These are phyloP conservation scores for Glomus cerebriforme DNA, from an alignment of 192 early-diverging fungal species.

Conservation along the genomic window DNA sequence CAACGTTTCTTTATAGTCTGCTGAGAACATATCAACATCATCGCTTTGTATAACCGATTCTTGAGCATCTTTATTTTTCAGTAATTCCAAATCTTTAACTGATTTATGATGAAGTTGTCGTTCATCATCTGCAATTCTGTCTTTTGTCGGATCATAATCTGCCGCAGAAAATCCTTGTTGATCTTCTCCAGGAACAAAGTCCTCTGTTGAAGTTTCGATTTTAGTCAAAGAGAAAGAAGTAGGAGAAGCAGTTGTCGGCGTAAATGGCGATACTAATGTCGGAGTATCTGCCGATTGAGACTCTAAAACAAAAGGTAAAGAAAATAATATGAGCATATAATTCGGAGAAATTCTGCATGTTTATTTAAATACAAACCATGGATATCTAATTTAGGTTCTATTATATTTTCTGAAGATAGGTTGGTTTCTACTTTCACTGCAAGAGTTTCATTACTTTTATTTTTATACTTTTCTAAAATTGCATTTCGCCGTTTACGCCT, in stretches of 20 bases:
- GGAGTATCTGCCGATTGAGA: constrained; percentile 31
- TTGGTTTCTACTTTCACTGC: constrained; percentile 23
- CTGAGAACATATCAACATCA: constrained; percentile 64
- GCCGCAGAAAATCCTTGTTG: constrained; percentile 56
- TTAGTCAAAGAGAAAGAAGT: constrained; percentile 38
- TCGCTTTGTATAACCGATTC: constrained; percentile 43
- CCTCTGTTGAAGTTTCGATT: constrained; percentile 34
- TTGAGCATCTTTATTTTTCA: constrained; percentile 50
- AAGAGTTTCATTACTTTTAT: constrained; percentile 41
- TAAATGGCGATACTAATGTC: constrained; percentile 26
- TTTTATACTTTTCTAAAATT: constrained; percentile 73
- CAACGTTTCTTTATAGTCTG: constrained; percentile 60
- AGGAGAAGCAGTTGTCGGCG: constrained; percentile 28
- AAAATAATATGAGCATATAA: constrained; percentile 5
- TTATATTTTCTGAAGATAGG: constrained; percentile 28
- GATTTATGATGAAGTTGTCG: constrained; percentile 54
- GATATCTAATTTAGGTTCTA: constrained; percentile 9
- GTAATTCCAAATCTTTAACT: constrained; percentile 47
- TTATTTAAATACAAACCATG: neutral
- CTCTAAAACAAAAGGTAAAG: constrained; percentile 42
- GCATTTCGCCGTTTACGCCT: constrained; percentile 74
- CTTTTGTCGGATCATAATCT: constrained; percentile 81
- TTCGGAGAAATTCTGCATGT: constrained; percentile 1
- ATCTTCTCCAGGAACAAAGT: constrained; percentile 34
- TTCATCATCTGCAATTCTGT: constrained; percentile 69